Percentiles rank a stretch among this genome's conserved stretches.
Evolutionary conservation across 768 basidiomycete genomes (phyloP).

Genomic region (Lanmaoa rubissima): DNA sequence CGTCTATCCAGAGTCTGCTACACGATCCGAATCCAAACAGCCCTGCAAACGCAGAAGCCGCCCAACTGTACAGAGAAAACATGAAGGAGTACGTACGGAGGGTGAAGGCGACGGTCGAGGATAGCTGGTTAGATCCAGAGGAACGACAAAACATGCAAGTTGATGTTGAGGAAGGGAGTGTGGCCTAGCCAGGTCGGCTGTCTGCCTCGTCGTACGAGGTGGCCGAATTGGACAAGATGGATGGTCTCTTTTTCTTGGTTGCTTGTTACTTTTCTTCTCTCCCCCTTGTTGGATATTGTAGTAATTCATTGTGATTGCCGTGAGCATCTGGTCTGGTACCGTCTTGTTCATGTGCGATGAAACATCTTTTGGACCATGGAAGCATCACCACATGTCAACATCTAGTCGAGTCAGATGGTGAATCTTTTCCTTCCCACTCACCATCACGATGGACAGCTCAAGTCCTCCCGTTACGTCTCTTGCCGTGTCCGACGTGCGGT

Average conservation of each 20-base stretch:
- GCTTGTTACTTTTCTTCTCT: background rate
- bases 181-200: background rate
- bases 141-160: conserved; percentile 62
- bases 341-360: background rate
- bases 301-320: background rate
- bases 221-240: conserved; percentile 2
- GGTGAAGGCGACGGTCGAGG: conserved; percentile 92
- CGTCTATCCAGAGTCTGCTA: conserved; percentile 90
- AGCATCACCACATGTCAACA: background rate
- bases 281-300: background rate
- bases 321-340: background rate
- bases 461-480: background rate
- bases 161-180: conserved; percentile 23
- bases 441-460: background rate
- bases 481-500: background rate
- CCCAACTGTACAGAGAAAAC: conserved; percentile 93
- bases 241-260: background rate
- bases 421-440: background rate
- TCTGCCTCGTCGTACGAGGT: background rate
- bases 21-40: conserved; percentile 99
- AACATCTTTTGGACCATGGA: no score
- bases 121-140: conserved; percentile 85
- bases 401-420: background rate
- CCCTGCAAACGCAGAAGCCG: conserved; percentile 98
- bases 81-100: conserved; percentile 97